Conservation (phyloP, 371 early-diverging fungal genomes). For the Mucor mucedo region DNA sequence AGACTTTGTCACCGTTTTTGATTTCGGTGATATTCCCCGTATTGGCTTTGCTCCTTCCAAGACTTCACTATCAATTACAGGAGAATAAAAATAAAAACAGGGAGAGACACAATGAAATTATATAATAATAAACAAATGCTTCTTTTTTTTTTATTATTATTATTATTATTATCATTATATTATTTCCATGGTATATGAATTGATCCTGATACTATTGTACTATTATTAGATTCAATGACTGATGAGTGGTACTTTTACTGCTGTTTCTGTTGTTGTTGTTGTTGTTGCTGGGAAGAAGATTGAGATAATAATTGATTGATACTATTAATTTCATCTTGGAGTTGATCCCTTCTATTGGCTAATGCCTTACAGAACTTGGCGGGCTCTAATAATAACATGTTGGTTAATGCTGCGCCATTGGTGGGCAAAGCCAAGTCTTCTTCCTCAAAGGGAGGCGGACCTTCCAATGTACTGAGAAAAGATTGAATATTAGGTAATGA, state of each 20-base stretch:
- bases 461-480: slow-evolving; percentile 12
- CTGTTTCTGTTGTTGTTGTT: not conserved
- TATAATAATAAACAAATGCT: not conserved
- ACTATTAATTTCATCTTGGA: slow-evolving; percentile 26
- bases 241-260: not conserved
- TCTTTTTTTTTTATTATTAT: not conserved
- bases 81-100: not conserved
- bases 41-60: slow-evolving; percentile 47
- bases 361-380: slow-evolving; percentile 19
- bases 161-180: not conserved
- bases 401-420: slow-evolving; percentile 17
- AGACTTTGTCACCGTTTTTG: slow-evolving; percentile 45
- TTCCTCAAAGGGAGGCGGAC: not conserved
- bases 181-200: not conserved
- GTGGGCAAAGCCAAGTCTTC: not conserved
- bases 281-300: not conserved
- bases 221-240: not conserved
- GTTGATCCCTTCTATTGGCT: slow-evolving; percentile 16
- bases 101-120: not conserved
- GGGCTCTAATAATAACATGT: slow-evolving; percentile 24
- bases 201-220: not conserved
- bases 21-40: slow-evolving; percentile 40
- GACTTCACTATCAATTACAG: not conserved
- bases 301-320: slow-evolving; percentile 27
- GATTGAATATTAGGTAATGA: slow-evolving; percentile 25